phyloP scores from a whole-genome alignment of 2,329 filamentous ascomycete genomes.

The Malbranchea cinnamomea region DNA sequence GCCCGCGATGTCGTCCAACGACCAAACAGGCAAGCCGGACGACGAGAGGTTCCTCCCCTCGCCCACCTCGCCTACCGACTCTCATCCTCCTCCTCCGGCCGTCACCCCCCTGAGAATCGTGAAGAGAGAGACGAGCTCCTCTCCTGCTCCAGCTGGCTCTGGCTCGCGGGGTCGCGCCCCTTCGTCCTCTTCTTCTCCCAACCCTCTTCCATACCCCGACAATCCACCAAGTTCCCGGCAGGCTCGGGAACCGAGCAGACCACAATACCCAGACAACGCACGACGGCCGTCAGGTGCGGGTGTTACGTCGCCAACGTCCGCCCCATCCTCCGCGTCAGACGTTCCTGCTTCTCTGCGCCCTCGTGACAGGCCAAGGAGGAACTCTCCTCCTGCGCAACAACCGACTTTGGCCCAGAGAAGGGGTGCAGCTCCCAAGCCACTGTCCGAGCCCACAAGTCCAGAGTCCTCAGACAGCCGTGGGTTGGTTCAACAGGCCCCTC shows the following conservation, averaged over 20 bases:
- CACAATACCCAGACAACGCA: constrained; percentile 21
- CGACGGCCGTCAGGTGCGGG: constrained; percentile 9
- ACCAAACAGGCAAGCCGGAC: constrained; percentile 46
- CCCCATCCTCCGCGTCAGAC: constrained; percentile 18
- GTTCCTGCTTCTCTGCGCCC: constrained; percentile 28
- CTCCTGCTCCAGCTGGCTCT: constrained; percentile 30
- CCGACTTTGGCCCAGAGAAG: constrained; percentile 63
- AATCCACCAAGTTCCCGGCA: constrained; percentile 35
- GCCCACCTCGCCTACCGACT: no score
- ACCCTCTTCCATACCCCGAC: constrained; percentile 56
- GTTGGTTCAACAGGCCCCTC: constrained; percentile 55
- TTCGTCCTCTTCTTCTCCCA: constrained; percentile 51
- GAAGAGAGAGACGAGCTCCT: constrained; percentile 58
- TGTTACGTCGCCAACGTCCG: constrained; percentile 17
- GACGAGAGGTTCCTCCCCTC: constrained; percentile 67
- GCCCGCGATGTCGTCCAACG: constrained; percentile 29
- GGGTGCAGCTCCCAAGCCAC: constrained; percentile 56
- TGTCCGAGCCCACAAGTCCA: constrained; percentile 69
- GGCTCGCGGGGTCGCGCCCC: constrained; percentile 34
- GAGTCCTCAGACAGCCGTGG: constrained; percentile 61
- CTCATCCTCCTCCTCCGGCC: constrained; percentile 52
- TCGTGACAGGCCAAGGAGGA: constrained; percentile 29
- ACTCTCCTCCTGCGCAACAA: constrained; percentile 39
- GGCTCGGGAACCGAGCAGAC: constrained; percentile 16
- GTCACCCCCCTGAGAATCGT: constrained; percentile 74